Conservation (phyloP, 2,329 filamentous ascomycete species). For the Eutypa lata region DNA sequence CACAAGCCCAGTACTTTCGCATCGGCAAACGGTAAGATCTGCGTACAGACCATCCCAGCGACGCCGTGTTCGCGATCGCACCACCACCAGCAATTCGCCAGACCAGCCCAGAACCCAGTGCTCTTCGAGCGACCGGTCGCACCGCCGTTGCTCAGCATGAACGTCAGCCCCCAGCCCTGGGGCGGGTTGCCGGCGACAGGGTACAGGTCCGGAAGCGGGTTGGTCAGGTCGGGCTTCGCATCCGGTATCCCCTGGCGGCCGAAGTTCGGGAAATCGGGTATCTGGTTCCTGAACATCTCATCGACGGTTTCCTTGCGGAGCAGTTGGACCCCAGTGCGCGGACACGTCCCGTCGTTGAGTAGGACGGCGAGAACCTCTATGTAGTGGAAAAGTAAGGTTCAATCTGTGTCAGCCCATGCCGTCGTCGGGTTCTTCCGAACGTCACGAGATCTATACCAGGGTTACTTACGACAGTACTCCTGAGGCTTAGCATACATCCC, state of each 20-base stretch:
- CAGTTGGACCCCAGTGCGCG: slow-evolving; percentile 51
- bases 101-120: slow-evolving; percentile 56
- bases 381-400: background rate
- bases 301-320: slow-evolving; percentile 56
- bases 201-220: slow-evolving; percentile 48
- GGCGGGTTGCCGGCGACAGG: slow-evolving; percentile 41
- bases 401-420: background rate
- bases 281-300: slow-evolving; percentile 63
- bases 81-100: slow-evolving; percentile 63
- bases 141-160: slow-evolving; percentile 49
- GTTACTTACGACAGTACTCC: slow-evolving; percentile 55
- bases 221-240: slow-evolving; percentile 47
- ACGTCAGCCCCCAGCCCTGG: slow-evolving; percentile 63
- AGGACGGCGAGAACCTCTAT: slow-evolving; percentile 58
- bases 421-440: background rate
- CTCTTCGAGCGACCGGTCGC: slow-evolving; percentile 48
- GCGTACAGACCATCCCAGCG: slow-evolving; percentile 48
- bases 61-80: slow-evolving; percentile 57
- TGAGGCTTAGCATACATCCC: slow-evolving; percentile 58
- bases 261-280: slow-evolving; percentile 53
- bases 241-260: slow-evolving; percentile 41
- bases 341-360: slow-evolving; percentile 61
- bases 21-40: slow-evolving; percentile 50
- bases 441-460: background rate
- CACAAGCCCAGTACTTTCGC: slow-evolving; percentile 38